phyloP scores from a whole-genome alignment of 345 rosid species.

The Linum tenue region DNA sequence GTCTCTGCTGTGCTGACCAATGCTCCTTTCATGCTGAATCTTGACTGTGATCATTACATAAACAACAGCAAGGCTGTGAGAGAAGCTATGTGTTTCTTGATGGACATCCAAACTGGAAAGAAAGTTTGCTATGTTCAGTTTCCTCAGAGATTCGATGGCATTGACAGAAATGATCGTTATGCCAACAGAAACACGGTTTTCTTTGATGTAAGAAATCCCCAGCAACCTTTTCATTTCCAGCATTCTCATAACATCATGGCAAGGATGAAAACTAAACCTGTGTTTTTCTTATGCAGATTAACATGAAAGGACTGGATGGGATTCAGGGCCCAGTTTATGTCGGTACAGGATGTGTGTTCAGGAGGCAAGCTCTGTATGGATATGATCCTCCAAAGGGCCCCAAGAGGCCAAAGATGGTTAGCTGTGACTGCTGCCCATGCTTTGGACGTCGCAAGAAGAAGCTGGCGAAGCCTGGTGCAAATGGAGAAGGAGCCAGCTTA shows the following conservation, averaged over 20 bases:
- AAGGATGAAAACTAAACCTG: not conserved
- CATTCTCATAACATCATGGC: not conserved
- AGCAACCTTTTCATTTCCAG: not conserved
- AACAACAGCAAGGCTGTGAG: conserved; percentile 27
- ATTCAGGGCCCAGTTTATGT: conserved; percentile 29
- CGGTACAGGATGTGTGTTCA: conserved; percentile 30
- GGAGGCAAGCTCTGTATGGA: conserved; percentile 23
- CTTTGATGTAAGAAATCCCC: conserved; percentile 20
- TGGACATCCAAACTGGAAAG: conserved; percentile 29
- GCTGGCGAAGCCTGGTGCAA: conserved; percentile 34
- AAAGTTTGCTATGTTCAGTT: conserved; percentile 25
- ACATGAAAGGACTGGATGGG: conserved; percentile 32
- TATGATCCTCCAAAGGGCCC: conserved; percentile 26
- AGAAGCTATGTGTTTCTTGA: conserved; percentile 31
- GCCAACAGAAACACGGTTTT: conserved; percentile 31
- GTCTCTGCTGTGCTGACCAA: conserved; percentile 28
- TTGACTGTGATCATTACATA: conserved; percentile 26
- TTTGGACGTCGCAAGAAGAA: conserved; percentile 78
- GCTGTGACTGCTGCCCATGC: conserved; percentile 94
- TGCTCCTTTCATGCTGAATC: conserved; percentile 32
- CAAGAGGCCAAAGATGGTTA: conserved; percentile 89
- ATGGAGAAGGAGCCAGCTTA: conserved; percentile 41
- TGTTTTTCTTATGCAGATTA: conserved; percentile 18
- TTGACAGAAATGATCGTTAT: conserved; percentile 26
- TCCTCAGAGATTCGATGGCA: conserved; percentile 28